Percentiles rank a stretch among this genome's conserved stretches.
Conservation (phyloP, 805 yeast genomes). For the Maudiozyma bulderi region DNA sequence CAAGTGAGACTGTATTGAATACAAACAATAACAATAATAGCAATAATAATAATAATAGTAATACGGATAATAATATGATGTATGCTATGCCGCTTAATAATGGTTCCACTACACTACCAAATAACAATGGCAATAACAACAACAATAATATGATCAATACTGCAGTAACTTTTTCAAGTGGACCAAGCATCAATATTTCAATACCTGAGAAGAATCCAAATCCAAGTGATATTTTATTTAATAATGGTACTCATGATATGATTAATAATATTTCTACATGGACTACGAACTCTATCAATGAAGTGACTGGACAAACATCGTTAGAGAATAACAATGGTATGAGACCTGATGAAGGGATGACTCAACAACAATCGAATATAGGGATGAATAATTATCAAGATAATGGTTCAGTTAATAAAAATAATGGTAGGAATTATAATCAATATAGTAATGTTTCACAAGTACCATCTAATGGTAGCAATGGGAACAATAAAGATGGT, state of each 20-base stretch:
- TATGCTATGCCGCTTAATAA: neutral
- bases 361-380: neutral
- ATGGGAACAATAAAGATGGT: neutral
- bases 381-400: neutral
- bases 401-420: neutral
- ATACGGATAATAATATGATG: neutral
- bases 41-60: neutral
- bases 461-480: neutral
- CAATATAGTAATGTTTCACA: neutral
- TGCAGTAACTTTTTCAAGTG: neutral
- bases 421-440: neutral
- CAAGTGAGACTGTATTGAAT: neutral
- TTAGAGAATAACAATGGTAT: neutral
- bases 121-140: neutral
- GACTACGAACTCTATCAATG: constrained; percentile 33
- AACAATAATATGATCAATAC: neutral
- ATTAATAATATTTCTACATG: constrained; percentile 51
- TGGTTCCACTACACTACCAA: neutral
- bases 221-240: constrained; percentile 17
- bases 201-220: neutral
- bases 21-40: neutral
- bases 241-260: constrained; percentile 45
- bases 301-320: constrained; percentile 9
- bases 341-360: neutral
- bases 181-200: neutral